Conservation (phyloP, 768 basidiomycete genomes). For the Hericium coralloides region DNA sequence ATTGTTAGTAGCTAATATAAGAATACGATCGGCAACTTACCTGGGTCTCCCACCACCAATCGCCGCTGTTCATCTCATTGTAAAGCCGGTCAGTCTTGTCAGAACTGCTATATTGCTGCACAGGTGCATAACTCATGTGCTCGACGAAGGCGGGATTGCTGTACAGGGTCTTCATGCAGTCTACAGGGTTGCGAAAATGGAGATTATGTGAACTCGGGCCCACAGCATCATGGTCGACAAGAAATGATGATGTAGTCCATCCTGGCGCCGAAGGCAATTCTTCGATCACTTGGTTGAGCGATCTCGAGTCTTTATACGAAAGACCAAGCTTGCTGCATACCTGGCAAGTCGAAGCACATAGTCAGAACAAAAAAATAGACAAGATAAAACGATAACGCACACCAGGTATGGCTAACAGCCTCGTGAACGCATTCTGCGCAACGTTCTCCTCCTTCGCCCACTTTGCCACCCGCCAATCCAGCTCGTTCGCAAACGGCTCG, state of each 20-base stretch:
- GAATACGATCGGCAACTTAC: neutral
- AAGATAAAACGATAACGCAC: too few relatives aligned
- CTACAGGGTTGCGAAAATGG: constrained; percentile 5
- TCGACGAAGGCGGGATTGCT: neutral
- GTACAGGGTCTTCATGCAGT: too few relatives aligned
- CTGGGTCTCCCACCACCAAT: constrained; percentile 11
- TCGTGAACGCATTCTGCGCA: constrained; percentile 8
- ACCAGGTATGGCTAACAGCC: constrained; percentile 7
- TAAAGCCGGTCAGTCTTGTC: neutral
- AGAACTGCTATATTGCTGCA: constrained; percentile 1
- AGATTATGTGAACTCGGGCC: neutral
- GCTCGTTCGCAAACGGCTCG: constrained; percentile 4
- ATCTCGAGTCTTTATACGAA: neutral
- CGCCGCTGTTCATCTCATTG: constrained; percentile 8
- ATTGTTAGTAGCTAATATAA: too few relatives aligned
- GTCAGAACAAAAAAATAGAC: neutral
- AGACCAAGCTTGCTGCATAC: constrained; percentile 3
- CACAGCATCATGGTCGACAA: neutral
- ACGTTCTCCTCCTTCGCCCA: constrained; percentile 14
- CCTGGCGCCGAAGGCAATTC: neutral
- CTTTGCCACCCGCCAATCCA: constrained; percentile 12
- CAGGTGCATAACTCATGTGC: constrained; percentile 4
- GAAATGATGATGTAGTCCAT: neutral
- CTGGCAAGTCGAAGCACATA: neutral
- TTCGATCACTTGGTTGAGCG: neutral